Conservation (phyloP, 805 yeast genomes). For the Candida glaebosa region DNA sequence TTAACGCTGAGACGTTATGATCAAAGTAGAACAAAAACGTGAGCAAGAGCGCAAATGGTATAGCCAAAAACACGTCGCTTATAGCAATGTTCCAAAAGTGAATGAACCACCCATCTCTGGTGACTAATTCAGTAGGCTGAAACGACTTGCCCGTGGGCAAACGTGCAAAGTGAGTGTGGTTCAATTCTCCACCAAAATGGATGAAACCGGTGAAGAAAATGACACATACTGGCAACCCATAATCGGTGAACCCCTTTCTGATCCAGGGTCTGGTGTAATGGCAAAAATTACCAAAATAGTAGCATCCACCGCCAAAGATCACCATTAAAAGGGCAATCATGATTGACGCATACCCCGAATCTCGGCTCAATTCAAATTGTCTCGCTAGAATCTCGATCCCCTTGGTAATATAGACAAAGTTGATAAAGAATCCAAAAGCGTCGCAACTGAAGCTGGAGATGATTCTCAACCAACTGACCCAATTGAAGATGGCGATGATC, state of each 20-base stretch:
- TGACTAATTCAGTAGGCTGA: conserved; percentile 56
- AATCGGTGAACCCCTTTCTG: conserved; percentile 76
- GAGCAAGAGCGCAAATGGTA: conserved; percentile 86
- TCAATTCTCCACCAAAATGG: conserved; percentile 82
- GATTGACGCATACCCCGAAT: conserved; percentile 70
- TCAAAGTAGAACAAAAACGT: conserved; percentile 89
- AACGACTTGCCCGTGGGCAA: conserved; percentile 73
- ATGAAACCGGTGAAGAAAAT: conserved; percentile 89
- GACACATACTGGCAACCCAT: conserved; percentile 79
- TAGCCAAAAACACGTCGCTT: conserved; percentile 78
- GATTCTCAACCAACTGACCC: conserved; percentile 61
- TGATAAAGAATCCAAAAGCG: conserved; percentile 88
- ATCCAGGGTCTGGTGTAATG: conserved; percentile 56
- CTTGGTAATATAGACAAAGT: conserved; percentile 82
- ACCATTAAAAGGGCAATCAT: conserved; percentile 74
- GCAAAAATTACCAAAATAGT: conserved; percentile 56
- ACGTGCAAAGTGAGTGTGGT: conserved; percentile 51
- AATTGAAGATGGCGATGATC: conserved; percentile 63
- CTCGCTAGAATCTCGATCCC: conserved; percentile 77
- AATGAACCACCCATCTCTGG: conserved; percentile 69
- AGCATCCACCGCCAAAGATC: conserved; percentile 65
- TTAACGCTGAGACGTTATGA: conserved; percentile 89
- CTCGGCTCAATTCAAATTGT: conserved; percentile 52
- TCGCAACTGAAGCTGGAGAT: conserved; percentile 86
- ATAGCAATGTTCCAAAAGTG: conserved; percentile 74